These are phyloP conservation scores for Gossypium longicalyx DNA, from an alignment of 345 rosid genomes.

Conservation along the genomic window DNA sequence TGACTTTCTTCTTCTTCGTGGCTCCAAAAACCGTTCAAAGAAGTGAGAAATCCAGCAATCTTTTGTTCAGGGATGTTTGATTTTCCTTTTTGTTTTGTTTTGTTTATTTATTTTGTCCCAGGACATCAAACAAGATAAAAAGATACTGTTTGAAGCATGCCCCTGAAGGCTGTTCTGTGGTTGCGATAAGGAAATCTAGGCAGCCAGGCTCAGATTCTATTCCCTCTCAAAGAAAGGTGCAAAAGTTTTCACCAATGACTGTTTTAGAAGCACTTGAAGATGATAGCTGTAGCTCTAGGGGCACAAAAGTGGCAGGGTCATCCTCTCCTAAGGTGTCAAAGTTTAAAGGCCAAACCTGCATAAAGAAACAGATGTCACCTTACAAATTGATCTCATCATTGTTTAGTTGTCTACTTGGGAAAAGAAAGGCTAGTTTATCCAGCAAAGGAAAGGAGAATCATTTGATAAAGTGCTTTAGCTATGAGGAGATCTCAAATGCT, in stretches of 20 bases:
- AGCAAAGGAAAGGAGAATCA: constrained; percentile 43
- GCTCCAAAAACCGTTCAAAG: constrained; percentile 41
- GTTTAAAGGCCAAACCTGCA: constrained; percentile 20
- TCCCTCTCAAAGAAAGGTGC: constrained; percentile 20
- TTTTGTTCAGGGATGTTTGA: not conserved
- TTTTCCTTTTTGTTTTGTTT: not conserved
- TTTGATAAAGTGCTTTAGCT: constrained; percentile 60
- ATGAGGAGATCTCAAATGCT: constrained; percentile 64
- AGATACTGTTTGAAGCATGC: constrained; percentile 56
- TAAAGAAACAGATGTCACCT: constrained; percentile 37
- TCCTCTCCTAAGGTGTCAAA: constrained; percentile 37
- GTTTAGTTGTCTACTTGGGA: constrained; percentile 49
- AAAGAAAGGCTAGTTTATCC: constrained; percentile 30
- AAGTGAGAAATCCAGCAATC: constrained; percentile 22
- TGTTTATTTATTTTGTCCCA: constrained; percentile 9
- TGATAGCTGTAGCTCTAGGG: constrained; percentile 43
- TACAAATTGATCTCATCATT: constrained; percentile 50
- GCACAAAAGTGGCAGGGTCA: constrained; percentile 36
- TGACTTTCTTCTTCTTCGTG: constrained; percentile 58
- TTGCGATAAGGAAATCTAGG: constrained; percentile 48
- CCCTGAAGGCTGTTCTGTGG: constrained; percentile 56
- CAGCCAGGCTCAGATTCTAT: constrained; percentile 23
- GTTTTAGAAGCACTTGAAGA: constrained; percentile 49
- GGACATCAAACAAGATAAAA: constrained; percentile 41
- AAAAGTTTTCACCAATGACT: constrained; percentile 53